Conservation (phyloP, 345 rosid genomes). For the Eucalyptus sp. region DNA sequence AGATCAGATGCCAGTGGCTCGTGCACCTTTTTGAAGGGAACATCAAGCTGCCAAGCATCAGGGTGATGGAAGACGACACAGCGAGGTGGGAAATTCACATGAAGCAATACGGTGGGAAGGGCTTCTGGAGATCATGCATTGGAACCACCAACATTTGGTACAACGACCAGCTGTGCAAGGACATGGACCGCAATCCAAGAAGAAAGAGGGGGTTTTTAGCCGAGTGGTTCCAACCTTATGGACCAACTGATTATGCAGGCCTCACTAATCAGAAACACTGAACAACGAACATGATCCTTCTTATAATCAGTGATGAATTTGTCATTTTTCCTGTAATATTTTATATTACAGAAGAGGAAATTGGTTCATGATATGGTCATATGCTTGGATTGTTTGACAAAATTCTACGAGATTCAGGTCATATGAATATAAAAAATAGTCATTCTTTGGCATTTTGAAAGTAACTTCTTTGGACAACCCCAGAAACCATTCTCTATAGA, state of each 20-base stretch:
- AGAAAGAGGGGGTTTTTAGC: conserved; percentile 15
- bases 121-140: conserved; percentile 6
- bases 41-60: conserved; percentile 5
- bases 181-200: conserved; percentile 8
- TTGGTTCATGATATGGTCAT: neutral
- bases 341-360: neutral
- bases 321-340: neutral
- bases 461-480: neutral
- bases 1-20: conserved; percentile 11
- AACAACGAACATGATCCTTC: neutral
- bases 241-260: conserved; percentile 6
- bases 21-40: conserved; percentile 7
- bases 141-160: conserved; percentile 7
- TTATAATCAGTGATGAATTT: neutral
- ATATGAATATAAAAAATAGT: neutral
- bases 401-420: neutral
- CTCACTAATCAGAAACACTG: neutral
- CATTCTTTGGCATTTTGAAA: neutral
- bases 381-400: neutral
- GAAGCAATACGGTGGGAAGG: neutral
- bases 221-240: conserved; percentile 20
- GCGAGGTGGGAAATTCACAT: conserved; percentile 4
- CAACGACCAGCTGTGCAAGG: conserved; percentile 16
- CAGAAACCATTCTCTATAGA: neutral
- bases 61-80: conserved; percentile 13